phyloP scores from a whole-genome alignment of 2,329 filamentous ascomycete genomes.

The Diaporthe sp. region DNA sequence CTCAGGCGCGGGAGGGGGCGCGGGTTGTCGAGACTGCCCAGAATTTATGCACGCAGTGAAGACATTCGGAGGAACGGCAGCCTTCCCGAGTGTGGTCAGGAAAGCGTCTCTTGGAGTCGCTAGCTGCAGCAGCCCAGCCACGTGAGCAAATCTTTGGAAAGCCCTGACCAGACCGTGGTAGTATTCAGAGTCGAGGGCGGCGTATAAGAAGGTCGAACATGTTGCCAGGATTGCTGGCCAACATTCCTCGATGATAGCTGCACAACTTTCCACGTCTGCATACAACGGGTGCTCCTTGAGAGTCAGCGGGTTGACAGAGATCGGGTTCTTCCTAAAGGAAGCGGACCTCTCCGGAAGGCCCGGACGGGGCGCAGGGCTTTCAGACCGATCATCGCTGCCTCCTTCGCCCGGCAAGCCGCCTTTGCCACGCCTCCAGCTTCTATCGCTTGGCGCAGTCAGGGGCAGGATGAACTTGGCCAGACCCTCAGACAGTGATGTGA shows the following conservation, averaged over 20 bases:
- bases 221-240: constrained; percentile 97
- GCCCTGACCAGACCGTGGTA: constrained; percentile 93
- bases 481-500: constrained; percentile 91
- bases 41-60: constrained; percentile 72
- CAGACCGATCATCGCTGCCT: constrained; percentile 43
- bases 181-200: constrained; percentile 91
- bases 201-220: constrained; percentile 95
- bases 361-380: constrained; percentile 57
- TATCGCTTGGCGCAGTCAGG: constrained; percentile 85
- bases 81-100: constrained; percentile 92
- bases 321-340: constrained; percentile 80
- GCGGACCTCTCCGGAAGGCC: constrained; percentile 68
- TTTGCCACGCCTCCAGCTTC: constrained; percentile 65
- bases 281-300: constrained; percentile 81
- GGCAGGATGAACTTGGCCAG: constrained; percentile 94
- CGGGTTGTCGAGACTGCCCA: constrained; percentile 58
- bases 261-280: constrained; percentile 80
- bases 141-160: constrained; percentile 95
- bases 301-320: constrained; percentile 86
- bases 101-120: constrained; percentile 93
- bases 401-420: constrained; percentile 57
- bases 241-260: constrained; percentile 87
- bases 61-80: constrained; percentile 88
- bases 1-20: constrained; percentile 64
- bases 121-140: constrained; percentile 88